Percentiles rank a stretch among this genome's conserved stretches.
Evolutionary conservation across 2,329 filamentous ascomycete genomes (phyloP).

Genomic region (Coccinonectria pachysandricola): DNA sequence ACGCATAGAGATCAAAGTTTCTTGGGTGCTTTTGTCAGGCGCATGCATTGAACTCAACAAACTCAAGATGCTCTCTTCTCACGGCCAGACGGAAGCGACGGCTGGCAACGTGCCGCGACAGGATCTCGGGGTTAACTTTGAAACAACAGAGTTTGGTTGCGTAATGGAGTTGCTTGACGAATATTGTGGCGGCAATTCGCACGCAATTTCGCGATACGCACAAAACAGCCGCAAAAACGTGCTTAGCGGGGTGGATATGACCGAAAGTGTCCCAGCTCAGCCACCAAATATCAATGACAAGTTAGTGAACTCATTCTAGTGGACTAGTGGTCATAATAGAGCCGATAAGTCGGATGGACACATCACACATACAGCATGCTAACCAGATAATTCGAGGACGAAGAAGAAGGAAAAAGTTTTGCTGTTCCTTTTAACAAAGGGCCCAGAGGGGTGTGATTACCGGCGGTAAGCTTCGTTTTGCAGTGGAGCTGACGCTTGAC

Average conservation of each 20-base stretch:
- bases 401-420: background rate
- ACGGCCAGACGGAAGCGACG: background rate
- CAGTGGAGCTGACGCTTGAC: no score
- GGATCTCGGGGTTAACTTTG: no score
- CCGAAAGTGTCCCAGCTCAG: constrained; percentile 1
- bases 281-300: constrained; percentile 1
- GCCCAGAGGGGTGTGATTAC: no score
- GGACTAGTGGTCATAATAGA: no score
- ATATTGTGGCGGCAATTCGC: no score
- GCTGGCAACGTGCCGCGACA: background rate
- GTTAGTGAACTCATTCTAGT: no score
- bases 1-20: no score
- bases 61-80: background rate
- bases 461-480: no score
- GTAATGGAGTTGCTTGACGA: no score
- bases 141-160: background rate
- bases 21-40: no score
- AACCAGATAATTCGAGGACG: background rate
- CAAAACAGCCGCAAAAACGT: constrained; percentile 16
- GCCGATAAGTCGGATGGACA: no score
- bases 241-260: constrained; percentile 17
- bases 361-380: background rate
- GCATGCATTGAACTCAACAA: background rate
- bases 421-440: no score
- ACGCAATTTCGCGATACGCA: constrained; percentile 7